Conservation (phyloP, 768 basidiomycete species). For the Rhodotorula toruloides region DNA sequence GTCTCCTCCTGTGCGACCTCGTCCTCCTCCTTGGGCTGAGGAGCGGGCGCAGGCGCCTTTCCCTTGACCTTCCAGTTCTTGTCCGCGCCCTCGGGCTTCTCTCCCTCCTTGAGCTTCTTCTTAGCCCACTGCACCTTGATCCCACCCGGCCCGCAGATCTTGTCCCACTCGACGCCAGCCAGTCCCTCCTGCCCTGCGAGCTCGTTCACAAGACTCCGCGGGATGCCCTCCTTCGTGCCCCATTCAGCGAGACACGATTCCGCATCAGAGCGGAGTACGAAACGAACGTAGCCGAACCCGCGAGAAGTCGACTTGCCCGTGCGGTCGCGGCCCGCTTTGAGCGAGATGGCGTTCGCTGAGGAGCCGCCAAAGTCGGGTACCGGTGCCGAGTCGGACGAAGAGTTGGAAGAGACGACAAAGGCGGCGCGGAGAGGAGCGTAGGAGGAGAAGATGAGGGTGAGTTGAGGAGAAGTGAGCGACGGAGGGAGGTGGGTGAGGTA, state of each 20-base stretch:
- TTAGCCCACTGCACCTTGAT: constrained; percentile 37
- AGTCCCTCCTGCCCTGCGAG: constrained; percentile 27
- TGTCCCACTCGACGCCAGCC: constrained; percentile 34
- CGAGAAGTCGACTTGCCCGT: constrained; percentile 56
- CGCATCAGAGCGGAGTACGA: constrained; percentile 83
- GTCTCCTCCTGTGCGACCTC: constrained; percentile 6
- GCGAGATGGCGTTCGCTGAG: constrained; percentile 39
- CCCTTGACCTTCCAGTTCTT: constrained; percentile 35
- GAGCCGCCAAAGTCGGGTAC: constrained; percentile 17
- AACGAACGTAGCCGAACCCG: constrained; percentile 94
- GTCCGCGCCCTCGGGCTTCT: constrained; percentile 30
- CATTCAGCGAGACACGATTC: constrained; percentile 49
- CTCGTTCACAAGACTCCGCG: constrained; percentile 31
- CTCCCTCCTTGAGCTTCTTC: constrained; percentile 38
- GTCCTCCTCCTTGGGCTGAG: constrained; percentile 4
- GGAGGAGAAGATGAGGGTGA: constrained; percentile 89
- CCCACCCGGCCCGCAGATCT: constrained; percentile 17
- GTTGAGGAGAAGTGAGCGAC: constrained; percentile 78
- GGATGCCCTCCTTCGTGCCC: constrained; percentile 28
- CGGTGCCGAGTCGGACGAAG: constrained; percentile 51
- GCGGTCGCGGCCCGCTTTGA: constrained; percentile 36
- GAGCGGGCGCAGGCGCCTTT: constrained; percentile 9
- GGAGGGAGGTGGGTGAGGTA: constrained; percentile 93
- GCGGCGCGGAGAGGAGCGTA: constrained; percentile 89
- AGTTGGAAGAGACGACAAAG: constrained; percentile 68